Conservation (phyloP, 768 basidiomycete genomes). For the Calocybe indica region DNA sequence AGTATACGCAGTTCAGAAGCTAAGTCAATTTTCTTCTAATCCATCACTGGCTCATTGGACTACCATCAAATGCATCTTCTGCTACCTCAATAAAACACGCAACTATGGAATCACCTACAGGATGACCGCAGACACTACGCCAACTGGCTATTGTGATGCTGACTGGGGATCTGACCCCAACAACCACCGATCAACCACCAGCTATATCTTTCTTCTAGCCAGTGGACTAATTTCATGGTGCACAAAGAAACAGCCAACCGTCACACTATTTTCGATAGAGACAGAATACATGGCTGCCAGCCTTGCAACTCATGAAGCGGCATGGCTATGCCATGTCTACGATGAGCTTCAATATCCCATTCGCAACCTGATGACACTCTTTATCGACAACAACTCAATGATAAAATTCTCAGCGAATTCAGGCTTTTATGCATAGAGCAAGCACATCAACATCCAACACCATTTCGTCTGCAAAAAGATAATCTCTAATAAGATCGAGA, state of each 20-base stretch:
- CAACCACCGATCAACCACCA: neutral
- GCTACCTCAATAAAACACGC: conserved; percentile 1
- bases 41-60: conserved; percentile 3
- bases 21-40: neutral
- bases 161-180: too few species aligned
- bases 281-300: conserved; percentile 38
- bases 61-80: conserved; percentile 4
- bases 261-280: conserved; percentile 26
- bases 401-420: conserved; percentile 28
- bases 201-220: conserved; percentile 4
- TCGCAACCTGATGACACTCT: conserved; percentile 7
- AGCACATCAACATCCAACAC: conserved; percentile 36
- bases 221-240: too few species aligned
- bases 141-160: too few species aligned
- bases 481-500: conserved; percentile 13
- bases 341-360: conserved; percentile 12
- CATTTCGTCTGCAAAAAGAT: conserved; percentile 32
- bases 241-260: conserved; percentile 26
- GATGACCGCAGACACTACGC: neutral
- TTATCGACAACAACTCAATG: conserved; percentile 31
- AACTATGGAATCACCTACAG: neutral
- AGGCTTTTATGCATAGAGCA: conserved; percentile 26
- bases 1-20: conserved; percentile 7
- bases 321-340: conserved; percentile 18
- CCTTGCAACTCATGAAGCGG: conserved; percentile 17